Evolutionary conservation across 2,329 filamentous ascomycete species (phyloP).

Genomic region (Bipolaris victoriae): DNA sequence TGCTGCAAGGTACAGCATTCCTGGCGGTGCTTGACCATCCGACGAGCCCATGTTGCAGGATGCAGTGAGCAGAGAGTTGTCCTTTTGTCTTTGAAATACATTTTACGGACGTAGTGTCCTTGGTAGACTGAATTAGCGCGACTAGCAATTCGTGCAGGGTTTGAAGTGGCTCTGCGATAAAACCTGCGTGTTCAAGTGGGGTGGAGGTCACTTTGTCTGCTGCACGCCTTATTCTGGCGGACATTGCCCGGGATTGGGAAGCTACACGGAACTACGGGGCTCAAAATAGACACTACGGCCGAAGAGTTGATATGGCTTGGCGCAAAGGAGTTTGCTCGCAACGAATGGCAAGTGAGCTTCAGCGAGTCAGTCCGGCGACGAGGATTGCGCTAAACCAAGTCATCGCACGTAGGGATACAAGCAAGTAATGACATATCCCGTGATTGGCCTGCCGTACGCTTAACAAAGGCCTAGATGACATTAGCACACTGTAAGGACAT

Average conservation of each 20-base stretch:
- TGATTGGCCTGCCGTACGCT: slow-evolving; percentile 1
- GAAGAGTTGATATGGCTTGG: not conserved
- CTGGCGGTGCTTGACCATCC: not conserved
- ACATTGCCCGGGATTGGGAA: not conserved
- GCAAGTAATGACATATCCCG: not conserved
- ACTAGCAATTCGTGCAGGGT: not conserved
- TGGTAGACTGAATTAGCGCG: not conserved
- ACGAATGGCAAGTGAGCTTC: not conserved
- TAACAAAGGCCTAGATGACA: not conserved
- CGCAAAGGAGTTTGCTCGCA: not conserved
- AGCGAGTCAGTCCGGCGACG: not conserved
- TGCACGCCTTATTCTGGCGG: not conserved
- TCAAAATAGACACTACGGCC: not conserved
- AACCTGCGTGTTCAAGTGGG: slow-evolving; percentile 3
- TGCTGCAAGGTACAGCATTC: not conserved
- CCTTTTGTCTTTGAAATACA: not conserved
- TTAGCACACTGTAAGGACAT: not conserved
- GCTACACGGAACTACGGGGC: not conserved
- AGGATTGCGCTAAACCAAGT: not conserved
- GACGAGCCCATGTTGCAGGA: not conserved
- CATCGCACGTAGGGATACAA: not conserved
- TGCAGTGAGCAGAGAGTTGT: not conserved
- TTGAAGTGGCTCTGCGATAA: not conserved
- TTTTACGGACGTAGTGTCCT: not conserved
- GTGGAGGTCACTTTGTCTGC: not conserved